Conservation (phyloP, 2,329 filamentous ascomycete species). For the Calonectria hongkongensis region DNA sequence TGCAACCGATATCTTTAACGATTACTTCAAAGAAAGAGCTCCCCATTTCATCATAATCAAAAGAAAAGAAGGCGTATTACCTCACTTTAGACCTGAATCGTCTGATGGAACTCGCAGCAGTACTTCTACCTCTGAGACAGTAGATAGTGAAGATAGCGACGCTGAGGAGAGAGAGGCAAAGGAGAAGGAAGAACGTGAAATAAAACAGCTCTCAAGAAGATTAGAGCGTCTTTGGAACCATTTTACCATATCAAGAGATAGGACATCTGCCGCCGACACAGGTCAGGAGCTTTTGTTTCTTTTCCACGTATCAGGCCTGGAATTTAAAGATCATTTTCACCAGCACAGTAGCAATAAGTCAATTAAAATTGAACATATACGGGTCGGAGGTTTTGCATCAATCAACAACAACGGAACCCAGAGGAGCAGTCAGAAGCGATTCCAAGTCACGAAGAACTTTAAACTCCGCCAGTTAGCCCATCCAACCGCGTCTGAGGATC, state of each 20-base stretch:
- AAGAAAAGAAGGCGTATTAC: no score
- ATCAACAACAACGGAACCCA: no score
- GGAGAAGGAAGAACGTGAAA: neutral
- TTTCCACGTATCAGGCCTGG: neutral
- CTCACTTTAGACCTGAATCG: no score
- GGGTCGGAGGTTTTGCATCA: fast-evolving
- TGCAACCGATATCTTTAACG: no score
- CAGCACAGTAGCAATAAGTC: fast-evolving
- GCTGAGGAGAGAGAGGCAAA: no score
- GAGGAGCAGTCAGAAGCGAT: neutral
- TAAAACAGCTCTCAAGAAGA: neutral
- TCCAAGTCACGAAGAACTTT: neutral
- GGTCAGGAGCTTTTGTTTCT: neutral
- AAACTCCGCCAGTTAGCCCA: neutral
- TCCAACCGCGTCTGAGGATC: no score
- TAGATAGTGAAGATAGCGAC: no score
- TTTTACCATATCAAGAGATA: conserved; percentile 17
- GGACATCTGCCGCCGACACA: neutral
- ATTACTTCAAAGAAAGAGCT: neutral
- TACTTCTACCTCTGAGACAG: no score
- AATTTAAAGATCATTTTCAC: neutral
- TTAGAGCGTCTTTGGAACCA: conserved; percentile 12
- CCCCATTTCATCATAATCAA: no score
- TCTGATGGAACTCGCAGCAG: no score
- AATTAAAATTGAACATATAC: no score